Conservation (phyloP, 129 eudicot species). For the Artemisia annua region DNA sequence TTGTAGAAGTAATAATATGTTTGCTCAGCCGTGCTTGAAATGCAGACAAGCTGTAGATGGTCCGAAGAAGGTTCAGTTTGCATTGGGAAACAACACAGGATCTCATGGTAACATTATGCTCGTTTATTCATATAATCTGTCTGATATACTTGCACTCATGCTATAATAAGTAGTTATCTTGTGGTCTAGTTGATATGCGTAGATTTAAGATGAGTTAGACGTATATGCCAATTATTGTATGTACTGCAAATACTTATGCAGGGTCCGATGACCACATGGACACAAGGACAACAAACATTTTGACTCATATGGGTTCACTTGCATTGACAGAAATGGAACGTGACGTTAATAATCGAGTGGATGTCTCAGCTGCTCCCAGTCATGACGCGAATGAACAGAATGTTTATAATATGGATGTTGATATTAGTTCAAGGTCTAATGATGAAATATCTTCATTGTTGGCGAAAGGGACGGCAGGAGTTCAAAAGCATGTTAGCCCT, state of each 20-base stretch:
- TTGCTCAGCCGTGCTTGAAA: slow-evolving; percentile 35
- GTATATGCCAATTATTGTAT: slow-evolving; percentile 37
- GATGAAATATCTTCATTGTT: slow-evolving; percentile 40
- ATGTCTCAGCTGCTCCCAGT: slow-evolving; percentile 33
- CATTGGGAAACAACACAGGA: slow-evolving; percentile 35
- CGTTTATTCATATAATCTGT: slow-evolving; percentile 9
- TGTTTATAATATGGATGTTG: slow-evolving; percentile 41
- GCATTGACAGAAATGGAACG: slow-evolving; percentile 87
- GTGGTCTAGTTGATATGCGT: background rate
- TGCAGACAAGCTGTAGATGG: slow-evolving; percentile 44
- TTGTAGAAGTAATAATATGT: slow-evolving; percentile 37
- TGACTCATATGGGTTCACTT: slow-evolving; percentile 71
- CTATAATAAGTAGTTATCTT: background rate
- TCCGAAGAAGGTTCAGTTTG: slow-evolving; percentile 83
- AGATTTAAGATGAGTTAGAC: slow-evolving; percentile 15
- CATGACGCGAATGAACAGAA: slow-evolving; percentile 41
- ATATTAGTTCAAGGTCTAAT: slow-evolving; percentile 47
- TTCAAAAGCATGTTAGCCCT: slow-evolving; percentile 54
- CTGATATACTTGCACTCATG: slow-evolving; percentile 6
- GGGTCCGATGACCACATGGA: slow-evolving; percentile 62
- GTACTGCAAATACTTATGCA: slow-evolving; percentile 47
- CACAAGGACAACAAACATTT: slow-evolving; percentile 46
- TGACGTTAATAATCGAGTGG: slow-evolving; percentile 53
- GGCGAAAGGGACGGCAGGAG: slow-evolving; percentile 39
- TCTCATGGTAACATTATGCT: slow-evolving; percentile 55